Evolutionary conservation across 768 basidiomycete genomes (phyloP).

Genomic region (Mycena vitilis): DNA sequence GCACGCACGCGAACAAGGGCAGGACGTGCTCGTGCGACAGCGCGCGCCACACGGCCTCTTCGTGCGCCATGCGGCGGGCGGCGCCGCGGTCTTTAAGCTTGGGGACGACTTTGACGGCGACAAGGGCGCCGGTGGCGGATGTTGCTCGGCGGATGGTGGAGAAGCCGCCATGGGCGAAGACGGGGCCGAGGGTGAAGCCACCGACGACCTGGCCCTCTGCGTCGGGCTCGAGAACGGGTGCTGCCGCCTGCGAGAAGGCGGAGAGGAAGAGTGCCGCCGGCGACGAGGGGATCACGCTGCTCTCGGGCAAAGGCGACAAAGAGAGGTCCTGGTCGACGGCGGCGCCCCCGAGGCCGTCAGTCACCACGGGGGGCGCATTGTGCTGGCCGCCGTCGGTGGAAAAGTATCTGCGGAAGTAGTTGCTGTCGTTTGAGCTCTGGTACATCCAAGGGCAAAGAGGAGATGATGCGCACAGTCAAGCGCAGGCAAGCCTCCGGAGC

Average conservation of each 20-base stretch:
- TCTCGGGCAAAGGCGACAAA: neutral
- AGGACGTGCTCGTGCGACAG: conserved; percentile 89
- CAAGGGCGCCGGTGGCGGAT: conserved; percentile 65
- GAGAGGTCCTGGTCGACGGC: conserved; percentile 5
- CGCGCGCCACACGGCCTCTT: conserved; percentile 78
- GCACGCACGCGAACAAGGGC: conserved; percentile 77
- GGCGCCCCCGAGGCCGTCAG: neutral
- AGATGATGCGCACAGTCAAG: conserved; percentile 29
- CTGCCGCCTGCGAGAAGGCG: conserved; percentile 61
- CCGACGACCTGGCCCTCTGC: conserved; percentile 75
- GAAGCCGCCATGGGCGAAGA: conserved; percentile 85
- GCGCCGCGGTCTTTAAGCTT: conserved; percentile 64
- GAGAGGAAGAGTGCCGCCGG: conserved; percentile 84
- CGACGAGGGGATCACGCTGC: conserved; percentile 51
- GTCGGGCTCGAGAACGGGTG: conserved; percentile 58
- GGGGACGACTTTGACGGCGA: conserved; percentile 88
- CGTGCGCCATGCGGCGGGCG: conserved; percentile 70
- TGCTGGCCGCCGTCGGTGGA: conserved; percentile 23
- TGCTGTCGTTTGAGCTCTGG: conserved; percentile 20
- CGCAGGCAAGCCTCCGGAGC: conserved; percentile 1
- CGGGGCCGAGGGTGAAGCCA: conserved; percentile 79
- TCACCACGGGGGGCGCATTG: conserved; percentile 5
- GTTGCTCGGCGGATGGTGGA: conserved; percentile 81
- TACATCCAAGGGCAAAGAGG: conserved; percentile 30
- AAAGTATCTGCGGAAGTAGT: conserved; percentile 29